phyloP scores from a whole-genome alignment of 176 grass and related monocot species.

The Bothriochloa decipiens region DNA sequence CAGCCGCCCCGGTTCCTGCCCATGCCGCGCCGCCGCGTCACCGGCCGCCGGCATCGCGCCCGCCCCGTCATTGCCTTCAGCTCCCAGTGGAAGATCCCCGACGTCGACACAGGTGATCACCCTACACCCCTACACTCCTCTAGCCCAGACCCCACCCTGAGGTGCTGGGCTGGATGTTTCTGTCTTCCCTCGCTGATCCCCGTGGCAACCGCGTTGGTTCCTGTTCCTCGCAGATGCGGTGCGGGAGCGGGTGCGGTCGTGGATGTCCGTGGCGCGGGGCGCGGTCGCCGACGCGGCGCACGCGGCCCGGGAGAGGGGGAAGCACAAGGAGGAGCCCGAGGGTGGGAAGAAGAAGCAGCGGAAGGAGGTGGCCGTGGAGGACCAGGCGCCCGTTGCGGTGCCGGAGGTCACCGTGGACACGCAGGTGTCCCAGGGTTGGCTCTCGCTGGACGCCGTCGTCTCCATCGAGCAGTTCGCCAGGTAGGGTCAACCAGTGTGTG shows the following conservation, averaged over 20 bases:
- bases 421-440: constrained; percentile 53
- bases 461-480: constrained; percentile 90
- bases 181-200: constrained; percentile 5
- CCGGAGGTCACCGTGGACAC: constrained; percentile 76
- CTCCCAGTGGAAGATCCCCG: constrained; percentile 64
- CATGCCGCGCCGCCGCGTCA: constrained; percentile 39
- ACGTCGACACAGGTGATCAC: constrained; percentile 52
- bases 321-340: constrained; percentile 51
- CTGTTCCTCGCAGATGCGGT: constrained; percentile 49
- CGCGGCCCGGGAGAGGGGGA: constrained; percentile 48
- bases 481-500: constrained; percentile 39
- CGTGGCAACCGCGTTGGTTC: background rate
- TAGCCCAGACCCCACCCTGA: background rate
- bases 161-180: background rate
- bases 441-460: constrained; percentile 75
- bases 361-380: constrained; percentile 45
- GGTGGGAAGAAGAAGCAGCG: constrained; percentile 48
- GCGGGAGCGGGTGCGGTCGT: constrained; percentile 64
- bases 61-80: constrained; percentile 41
- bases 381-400: constrained; percentile 60
- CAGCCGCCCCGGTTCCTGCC: constrained; percentile 44
- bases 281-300: constrained; percentile 47
- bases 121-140: too few species aligned
- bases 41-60: constrained; percentile 34
- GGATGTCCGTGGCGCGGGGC: constrained; percentile 60